Percentiles rank a stretch among this genome's conserved stretches.
phyloP scores from a whole-genome alignment of 257 asterid species.

The Plantago elongata region DNA sequence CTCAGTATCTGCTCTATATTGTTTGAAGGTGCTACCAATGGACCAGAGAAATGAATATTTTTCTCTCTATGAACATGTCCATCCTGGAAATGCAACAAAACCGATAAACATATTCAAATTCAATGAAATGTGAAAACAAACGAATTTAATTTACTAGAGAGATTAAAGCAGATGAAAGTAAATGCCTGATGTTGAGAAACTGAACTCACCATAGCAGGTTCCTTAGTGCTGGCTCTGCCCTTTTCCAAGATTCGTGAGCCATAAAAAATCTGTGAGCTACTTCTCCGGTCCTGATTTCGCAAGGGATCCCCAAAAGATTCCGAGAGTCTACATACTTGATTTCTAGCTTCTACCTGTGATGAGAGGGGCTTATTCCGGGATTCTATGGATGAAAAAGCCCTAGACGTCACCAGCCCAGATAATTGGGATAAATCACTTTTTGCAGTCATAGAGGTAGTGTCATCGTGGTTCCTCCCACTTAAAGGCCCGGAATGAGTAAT shows the following conservation, averaged over 20 bases:
- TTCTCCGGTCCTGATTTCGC: slow-evolving; percentile 39
- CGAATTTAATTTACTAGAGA: background rate
- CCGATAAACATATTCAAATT: background rate
- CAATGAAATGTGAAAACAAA: background rate
- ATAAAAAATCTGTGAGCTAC: slow-evolving; percentile 25
- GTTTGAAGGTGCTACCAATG: slow-evolving; percentile 53
- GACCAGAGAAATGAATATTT: slow-evolving; percentile 67
- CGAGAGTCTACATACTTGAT: slow-evolving; percentile 35
- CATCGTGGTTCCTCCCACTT: slow-evolving; percentile 41
- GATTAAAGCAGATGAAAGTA: background rate
- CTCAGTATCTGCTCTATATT: slow-evolving; percentile 79
- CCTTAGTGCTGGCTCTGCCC: slow-evolving; percentile 38
- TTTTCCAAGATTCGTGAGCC: slow-evolving; percentile 39
- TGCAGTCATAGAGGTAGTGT: slow-evolving; percentile 18
- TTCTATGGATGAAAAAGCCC: slow-evolving; percentile 43
- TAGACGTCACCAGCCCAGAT: slow-evolving; percentile 49
- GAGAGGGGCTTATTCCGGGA: slow-evolving; percentile 26
- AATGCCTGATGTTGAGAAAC: slow-evolving; percentile 16
- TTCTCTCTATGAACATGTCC: slow-evolving; percentile 42
- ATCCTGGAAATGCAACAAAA: slow-evolving; percentile 25
- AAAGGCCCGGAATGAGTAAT: slow-evolving; percentile 66
- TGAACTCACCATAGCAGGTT: slow-evolving; percentile 43
- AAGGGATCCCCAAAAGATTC: slow-evolving; percentile 37
- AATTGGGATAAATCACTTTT: slow-evolving; percentile 34
- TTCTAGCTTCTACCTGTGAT: slow-evolving; percentile 26